Conservation (phyloP, 2,329 filamentous ascomycete species). For the Coniella lustricola region DNA sequence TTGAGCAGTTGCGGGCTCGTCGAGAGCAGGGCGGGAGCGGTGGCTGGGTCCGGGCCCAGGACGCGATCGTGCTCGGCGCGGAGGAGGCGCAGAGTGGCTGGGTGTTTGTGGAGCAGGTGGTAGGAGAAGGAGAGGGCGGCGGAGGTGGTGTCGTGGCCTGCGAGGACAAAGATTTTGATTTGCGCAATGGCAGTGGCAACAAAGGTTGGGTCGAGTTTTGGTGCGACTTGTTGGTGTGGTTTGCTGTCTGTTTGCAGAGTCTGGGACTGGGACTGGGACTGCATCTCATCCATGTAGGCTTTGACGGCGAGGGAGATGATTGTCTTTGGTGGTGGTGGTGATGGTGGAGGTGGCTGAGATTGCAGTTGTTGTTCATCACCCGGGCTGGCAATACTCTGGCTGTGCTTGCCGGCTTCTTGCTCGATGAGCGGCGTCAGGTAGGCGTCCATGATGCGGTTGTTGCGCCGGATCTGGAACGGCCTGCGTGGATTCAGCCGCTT, state of each 20-base stretch:
- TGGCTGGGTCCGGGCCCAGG: conserved; percentile 22
- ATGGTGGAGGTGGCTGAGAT: too few species aligned
- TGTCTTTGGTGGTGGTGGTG: conserved; percentile 23
- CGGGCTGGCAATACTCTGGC: too few species aligned
- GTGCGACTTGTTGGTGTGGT: background rate
- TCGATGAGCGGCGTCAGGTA: conserved; percentile 23
- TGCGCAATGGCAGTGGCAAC: conserved; percentile 14
- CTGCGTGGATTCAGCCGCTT: conserved; percentile 16
- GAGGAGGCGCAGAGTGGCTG: conserved; percentile 20
- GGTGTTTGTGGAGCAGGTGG: conserved; percentile 20
- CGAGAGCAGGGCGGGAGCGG: conserved; percentile 28
- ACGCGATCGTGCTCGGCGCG: conserved; percentile 24
- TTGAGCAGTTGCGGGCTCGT: conserved; percentile 38
- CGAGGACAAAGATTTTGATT: conserved; percentile 24
- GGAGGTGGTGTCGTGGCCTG: conserved; percentile 13
- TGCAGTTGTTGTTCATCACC: background rate
- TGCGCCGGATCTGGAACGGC: conserved; percentile 20
- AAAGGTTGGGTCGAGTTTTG: conserved; percentile 4
- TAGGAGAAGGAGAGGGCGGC: conserved; percentile 10
- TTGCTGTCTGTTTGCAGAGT: too few species aligned
- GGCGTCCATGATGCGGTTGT: conserved; percentile 23
- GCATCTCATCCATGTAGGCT: conserved; percentile 18
- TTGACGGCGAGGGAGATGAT: conserved; percentile 24
- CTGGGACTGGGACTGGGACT: background rate
- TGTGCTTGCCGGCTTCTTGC: conserved; percentile 20